A percentile compares a stretch with the other conserved stretches of the same genome.
Conservation (phyloP, 352 stramenopile species). For the Phytophthora brassicae region DNA sequence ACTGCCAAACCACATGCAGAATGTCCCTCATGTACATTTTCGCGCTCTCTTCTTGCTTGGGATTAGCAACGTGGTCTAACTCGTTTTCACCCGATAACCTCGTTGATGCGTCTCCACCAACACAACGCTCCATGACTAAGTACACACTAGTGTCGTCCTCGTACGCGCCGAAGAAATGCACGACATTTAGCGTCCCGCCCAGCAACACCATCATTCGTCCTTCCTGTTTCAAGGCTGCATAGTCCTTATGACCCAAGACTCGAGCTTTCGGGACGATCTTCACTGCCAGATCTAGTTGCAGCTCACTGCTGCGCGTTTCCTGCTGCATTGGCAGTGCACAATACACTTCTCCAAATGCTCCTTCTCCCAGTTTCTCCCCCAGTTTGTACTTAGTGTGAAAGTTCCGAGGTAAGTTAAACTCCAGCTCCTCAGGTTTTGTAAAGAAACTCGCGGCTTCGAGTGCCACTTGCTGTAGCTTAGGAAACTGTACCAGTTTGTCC, state of each 20-base stretch:
- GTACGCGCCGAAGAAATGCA: constrained; percentile 83
- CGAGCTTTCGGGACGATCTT: constrained; percentile 78
- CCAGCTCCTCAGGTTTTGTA: constrained; percentile 57
- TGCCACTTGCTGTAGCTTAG: constrained; percentile 47
- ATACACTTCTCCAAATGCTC: constrained; percentile 70
- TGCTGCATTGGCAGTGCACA: constrained; percentile 38
- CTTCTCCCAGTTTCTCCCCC: constrained; percentile 62
- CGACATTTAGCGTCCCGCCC: constrained; percentile 76
- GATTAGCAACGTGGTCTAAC: constrained; percentile 10
- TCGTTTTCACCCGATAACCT: constrained; percentile 32
- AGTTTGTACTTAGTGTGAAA: constrained; percentile 60
- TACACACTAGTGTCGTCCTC: constrained; percentile 75
- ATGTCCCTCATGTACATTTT: constrained; percentile 78
- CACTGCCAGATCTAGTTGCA: constrained; percentile 62
- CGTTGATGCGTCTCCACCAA: constrained; percentile 58
- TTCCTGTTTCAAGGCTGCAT: constrained; percentile 66
- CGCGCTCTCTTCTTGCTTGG: constrained; percentile 40
- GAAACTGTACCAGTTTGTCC: constrained; percentile 39
- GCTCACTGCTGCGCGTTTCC: constrained; percentile 11
- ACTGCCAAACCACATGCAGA: constrained; percentile 80
- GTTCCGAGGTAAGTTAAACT: constrained; percentile 60
- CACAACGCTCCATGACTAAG: constrained; percentile 80
- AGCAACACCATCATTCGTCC: constrained; percentile 76
- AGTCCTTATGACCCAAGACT: constrained; percentile 63
- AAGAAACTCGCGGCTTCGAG: constrained; percentile 67